Base-by-base conservation (phyloP, 768 basidiomycete genomes). In the Hypholoma sublateritium region DNA sequence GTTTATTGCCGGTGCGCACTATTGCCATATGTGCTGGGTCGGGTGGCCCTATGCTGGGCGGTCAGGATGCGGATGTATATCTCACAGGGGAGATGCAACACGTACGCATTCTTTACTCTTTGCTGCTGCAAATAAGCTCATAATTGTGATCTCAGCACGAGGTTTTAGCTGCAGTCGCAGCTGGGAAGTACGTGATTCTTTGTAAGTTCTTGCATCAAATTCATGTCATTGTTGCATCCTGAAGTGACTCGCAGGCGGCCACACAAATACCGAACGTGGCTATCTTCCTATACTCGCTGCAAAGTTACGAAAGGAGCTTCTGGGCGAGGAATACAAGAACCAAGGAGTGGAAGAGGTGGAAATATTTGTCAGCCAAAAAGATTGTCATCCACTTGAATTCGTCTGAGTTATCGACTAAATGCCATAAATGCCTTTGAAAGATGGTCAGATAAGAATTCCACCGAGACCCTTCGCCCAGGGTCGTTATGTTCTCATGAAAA, bases 31-130 rank as follows among this genome's bases (percentile, higher is more conserved):
- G 95, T 70, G 95, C 95, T 35, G 96, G 96, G 35, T 88, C 89
- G 25, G 95, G 94, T 48, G 89, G 84, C 1, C 88, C 87, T 43
- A 78, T 95, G 69, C 80, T 98, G 47, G 70, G 78, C 17, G 87
- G 84, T 48, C 77, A 83, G 37, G 72, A 82, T 45, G 95, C 94
- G 37, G 95, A 97, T 70, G 82, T 95, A 22, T 93, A 91, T 70
- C 79, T 95, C 65, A 98, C 96, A 2, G 96, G 96, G 8, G 94
- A 98, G 74, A 91, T 95, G 90, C 70, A 81, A 17, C 95, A 96
- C 72, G 92, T 93, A 71, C 50, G 84, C 71, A 43, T 58, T 56
- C 58, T 53, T 61, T 59, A 59, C 49, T 52, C 46, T 32, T 32
- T 46, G 50, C 52, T 47, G 44, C 28, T 32, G 61, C 60, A 59